Conservation (phyloP, 176 grass and related monocot species). For the Melocanna baccifera region DNA sequence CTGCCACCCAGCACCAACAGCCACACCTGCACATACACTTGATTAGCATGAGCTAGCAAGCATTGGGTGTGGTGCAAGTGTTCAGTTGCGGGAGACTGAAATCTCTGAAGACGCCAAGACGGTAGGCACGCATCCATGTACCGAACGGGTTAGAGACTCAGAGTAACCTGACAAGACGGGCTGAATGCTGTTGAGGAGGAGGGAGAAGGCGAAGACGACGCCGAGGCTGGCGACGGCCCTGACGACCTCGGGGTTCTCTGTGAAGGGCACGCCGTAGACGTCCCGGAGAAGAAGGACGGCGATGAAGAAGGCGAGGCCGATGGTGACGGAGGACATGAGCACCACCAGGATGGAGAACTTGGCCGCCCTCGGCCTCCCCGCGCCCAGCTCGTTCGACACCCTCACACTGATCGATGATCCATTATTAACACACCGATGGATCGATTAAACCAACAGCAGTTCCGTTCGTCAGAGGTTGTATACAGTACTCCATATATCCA, state of each 20-base stretch:
- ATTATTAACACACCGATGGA: too few relatives aligned
- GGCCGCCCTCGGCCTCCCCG: constrained; percentile 55
- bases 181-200: constrained; percentile 85
- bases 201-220: constrained; percentile 64
- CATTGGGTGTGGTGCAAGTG: too few relatives aligned
- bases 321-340: constrained; percentile 53
- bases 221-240: constrained; percentile 56
- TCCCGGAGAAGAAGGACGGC: constrained; percentile 50
- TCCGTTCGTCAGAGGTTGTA: too few relatives aligned
- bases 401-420: constrained; percentile 47
- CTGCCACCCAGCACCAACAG: constrained; percentile 92
- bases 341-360: constrained; percentile 73
- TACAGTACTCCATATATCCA: too few relatives aligned
- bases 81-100: too few relatives aligned
- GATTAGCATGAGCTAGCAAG: too few relatives aligned
- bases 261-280: constrained; percentile 77
- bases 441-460: too few relatives aligned
- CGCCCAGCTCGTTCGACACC: constrained; percentile 88
- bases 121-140: too few relatives aligned
- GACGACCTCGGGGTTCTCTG: constrained; percentile 67
- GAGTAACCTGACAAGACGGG: constrained; percentile 64
- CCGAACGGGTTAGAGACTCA: too few relatives aligned
- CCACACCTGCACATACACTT: constrained; percentile 28
- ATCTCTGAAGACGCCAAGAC: too few relatives aligned
- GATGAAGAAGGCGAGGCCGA: constrained; percentile 57